phyloP scores from a whole-genome alignment of 2,329 filamentous ascomycete genomes.

The Claviceps digitariae region DNA sequence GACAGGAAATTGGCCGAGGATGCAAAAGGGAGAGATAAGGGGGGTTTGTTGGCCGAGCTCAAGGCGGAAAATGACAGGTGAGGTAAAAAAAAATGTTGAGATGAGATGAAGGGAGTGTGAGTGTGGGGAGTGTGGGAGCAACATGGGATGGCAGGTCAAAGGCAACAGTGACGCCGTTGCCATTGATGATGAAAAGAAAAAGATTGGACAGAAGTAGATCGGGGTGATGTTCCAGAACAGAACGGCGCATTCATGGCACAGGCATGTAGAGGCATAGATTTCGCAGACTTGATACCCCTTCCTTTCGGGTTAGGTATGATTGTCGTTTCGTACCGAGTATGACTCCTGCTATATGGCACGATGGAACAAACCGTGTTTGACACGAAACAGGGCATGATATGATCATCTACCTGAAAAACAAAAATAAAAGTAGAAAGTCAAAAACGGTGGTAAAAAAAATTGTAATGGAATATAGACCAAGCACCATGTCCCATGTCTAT shows the following conservation, averaged over 20 bases:
- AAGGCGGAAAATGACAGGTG: conserved; percentile 71
- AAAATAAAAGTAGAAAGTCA: too few relatives aligned
- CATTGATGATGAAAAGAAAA: neutral
- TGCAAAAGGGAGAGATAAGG: conserved; percentile 61
- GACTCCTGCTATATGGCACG: neutral
- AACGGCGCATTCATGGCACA: neutral
- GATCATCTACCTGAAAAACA: too few relatives aligned
- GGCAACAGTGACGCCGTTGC: neutral
- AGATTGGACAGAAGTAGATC: neutral
- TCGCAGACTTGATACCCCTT: conserved; percentile 2
- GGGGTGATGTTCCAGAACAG: neutral
- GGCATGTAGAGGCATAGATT: neutral
- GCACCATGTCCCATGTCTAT: conserved; percentile 4
- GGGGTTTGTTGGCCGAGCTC: conserved; percentile 63
- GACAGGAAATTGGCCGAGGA: conserved; percentile 65
- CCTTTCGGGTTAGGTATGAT: neutral
- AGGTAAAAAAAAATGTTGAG: conserved; percentile 4
- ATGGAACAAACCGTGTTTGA: neutral
- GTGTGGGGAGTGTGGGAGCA: neutral
- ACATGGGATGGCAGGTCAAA: neutral
- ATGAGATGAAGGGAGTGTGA: neutral
- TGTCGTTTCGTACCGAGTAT: neutral
- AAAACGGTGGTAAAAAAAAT: too few relatives aligned
- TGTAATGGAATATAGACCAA: too few relatives aligned
- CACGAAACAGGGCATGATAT: too few relatives aligned